Evolutionary conservation across 2,329 filamentous ascomycete species (phyloP).

Genomic region (Alternaria triticimaculans): DNA sequence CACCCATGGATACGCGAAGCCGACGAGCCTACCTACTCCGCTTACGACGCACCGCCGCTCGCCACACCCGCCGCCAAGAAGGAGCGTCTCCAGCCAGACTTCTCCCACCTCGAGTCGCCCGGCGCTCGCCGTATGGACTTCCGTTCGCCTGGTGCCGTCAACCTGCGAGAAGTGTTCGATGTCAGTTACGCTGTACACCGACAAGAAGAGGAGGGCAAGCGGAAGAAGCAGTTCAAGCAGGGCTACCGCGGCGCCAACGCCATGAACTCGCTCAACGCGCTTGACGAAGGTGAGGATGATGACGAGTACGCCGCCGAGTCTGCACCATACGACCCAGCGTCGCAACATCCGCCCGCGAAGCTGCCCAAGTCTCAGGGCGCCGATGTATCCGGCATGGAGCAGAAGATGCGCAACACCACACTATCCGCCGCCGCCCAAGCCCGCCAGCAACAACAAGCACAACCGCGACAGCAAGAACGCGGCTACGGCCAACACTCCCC

Average conservation of each 20-base stretch:
- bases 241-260: slow-evolving; percentile 69
- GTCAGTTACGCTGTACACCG: slow-evolving; percentile 97
- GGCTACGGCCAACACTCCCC: slow-evolving; percentile 92
- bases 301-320: slow-evolving; percentile 72
- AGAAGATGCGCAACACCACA: slow-evolving; percentile 84
- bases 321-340: slow-evolving; percentile 58
- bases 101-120: slow-evolving; percentile 64
- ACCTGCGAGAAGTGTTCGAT: slow-evolving; percentile 95
- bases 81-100: slow-evolving; percentile 59
- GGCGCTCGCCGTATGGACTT: slow-evolving; percentile 83
- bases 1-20: slow-evolving; percentile 90
- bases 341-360: slow-evolving; percentile 63
- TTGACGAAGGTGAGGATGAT: slow-evolving; percentile 69
- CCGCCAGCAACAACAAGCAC: slow-evolving; percentile 56
- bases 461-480: slow-evolving; percentile 57
- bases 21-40: slow-evolving; percentile 70
- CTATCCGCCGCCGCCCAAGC: slow-evolving; percentile 71
- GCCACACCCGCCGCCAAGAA: slow-evolving; percentile 71
- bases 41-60: slow-evolving; percentile 73
- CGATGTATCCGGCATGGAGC: slow-evolving; percentile 78
- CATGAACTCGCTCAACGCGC: slow-evolving; percentile 69
- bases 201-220: slow-evolving; percentile 94
- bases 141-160: slow-evolving; percentile 92
- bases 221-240: slow-evolving; percentile 81
- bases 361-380: slow-evolving; percentile 69